Conservation (phyloP, 176 grass and related monocot species). For the Tuctoria greenei region DNA sequence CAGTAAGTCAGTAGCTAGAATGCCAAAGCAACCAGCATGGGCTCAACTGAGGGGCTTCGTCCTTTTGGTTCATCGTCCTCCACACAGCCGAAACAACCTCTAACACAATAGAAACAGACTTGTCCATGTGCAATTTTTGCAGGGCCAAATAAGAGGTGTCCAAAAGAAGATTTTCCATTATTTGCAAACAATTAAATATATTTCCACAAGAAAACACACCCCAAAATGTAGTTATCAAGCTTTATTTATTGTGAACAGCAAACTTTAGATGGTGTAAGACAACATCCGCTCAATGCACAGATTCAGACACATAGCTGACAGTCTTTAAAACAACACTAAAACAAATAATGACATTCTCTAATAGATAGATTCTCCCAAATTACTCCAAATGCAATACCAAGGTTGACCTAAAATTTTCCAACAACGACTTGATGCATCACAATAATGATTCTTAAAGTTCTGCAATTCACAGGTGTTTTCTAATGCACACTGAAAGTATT, state of each 20-base stretch:
- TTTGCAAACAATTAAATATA: background rate
- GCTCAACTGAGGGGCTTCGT: background rate
- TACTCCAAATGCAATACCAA: background rate
- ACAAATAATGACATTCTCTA: background rate
- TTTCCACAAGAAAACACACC: background rate
- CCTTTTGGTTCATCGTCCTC: background rate
- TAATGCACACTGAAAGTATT: background rate
- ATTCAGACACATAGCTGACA: background rate
- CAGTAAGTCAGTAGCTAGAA: background rate
- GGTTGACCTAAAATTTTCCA: background rate
- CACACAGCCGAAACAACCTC: background rate
- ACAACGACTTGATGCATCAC: background rate
- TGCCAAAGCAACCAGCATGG: conserved; percentile 12
- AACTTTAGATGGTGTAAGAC: background rate
- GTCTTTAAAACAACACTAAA: background rate
- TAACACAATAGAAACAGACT: background rate
- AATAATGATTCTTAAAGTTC: background rate
- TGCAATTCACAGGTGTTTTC: background rate
- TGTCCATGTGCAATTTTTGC: background rate
- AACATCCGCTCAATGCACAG: background rate
- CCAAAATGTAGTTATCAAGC: background rate
- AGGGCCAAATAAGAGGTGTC: background rate
- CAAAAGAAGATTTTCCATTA: background rate
- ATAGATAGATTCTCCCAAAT: background rate
- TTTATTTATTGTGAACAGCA: background rate